These are phyloP conservation scores for Pisolithus orientalis DNA, from an alignment of 768 basidiomycete species.

Conservation along the genomic window DNA sequence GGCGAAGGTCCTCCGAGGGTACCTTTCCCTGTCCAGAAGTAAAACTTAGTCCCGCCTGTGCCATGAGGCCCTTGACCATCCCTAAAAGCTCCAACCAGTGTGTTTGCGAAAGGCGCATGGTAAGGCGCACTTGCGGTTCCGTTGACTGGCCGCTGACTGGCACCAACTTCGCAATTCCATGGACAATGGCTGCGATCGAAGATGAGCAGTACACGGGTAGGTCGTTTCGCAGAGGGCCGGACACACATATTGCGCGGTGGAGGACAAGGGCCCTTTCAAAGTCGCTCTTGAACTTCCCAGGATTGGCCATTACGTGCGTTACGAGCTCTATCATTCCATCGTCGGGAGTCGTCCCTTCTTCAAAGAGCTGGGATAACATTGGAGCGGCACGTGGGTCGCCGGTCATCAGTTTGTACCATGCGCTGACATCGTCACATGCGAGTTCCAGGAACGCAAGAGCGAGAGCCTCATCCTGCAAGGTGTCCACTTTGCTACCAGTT, in stretches of 20 bases:
- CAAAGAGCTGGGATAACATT: neutral
- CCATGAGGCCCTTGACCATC: neutral
- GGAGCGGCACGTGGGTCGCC: neutral
- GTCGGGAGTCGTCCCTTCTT: neutral
- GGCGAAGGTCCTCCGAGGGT: neutral
- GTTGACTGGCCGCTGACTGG: neutral
- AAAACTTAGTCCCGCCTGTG: neutral
- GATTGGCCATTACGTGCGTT: neutral
- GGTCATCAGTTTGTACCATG: conserved; percentile 2
- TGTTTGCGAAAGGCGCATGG: neutral
- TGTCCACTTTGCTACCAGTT: neutral
- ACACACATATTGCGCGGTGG: neutral
- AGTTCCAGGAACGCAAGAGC: neutral
- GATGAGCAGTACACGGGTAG: conserved; percentile 2
- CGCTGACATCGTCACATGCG: neutral
- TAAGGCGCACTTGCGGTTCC: neutral
- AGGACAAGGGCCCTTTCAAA: neutral
- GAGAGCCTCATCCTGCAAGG: neutral
- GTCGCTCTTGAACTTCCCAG: neutral
- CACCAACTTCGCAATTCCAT: neutral
- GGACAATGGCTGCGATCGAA: neutral
- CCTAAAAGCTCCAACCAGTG: neutral
- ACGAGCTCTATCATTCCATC: neutral
- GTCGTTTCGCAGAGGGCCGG: neutral
- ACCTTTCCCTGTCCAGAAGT: neutral